Evolutionary conservation across 371 early-diverging fungal species (phyloP), one percentile per base, ranked within the genome.

Genomic region (Circinella umbellata): DNA sequence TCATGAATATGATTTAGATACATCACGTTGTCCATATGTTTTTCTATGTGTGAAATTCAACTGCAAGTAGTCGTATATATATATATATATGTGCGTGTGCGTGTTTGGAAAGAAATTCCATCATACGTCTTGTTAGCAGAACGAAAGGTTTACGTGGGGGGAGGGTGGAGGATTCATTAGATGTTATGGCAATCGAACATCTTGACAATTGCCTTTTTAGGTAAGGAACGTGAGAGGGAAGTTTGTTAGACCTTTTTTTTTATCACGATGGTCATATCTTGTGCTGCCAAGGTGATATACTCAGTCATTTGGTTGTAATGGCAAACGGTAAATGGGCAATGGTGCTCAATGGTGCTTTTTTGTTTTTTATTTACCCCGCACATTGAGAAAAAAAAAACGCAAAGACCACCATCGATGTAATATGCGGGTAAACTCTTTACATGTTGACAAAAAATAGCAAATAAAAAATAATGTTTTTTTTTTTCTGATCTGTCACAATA

Each of bases 21-120:
- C 15, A 15, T 34, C 20, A 34, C 57, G 57, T 57, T 57, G 35
- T 57, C 10, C 9, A 9, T 57, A 14, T 57, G 13, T 57, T 34
- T 57, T 57, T 5, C 9, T 11, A 34, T 57, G 57, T 57, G 57
- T 27, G 57, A 57, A 57, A 57, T 57, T 57, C 57, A 57, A 57
- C 57, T 13, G 51, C 0, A 17, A n/a, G 14, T 14, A 15, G 8
- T 4, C 15, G 51, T 51, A 7, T 51, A 51, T 51, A 9, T 42
- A 42, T 42, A 42, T 42, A 42, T 42, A 42, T 42, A 42, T 42
- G 11, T 42, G 11, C 7, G 15, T 51, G 15, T n/a, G 15, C 8
- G n/a, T 2, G 57, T 9, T 34, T 34, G 53, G 18, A 34, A 27
- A 57, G 57, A 57, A 57, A 57, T 57, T 57, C 57, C 57, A 57